Base-by-base conservation (phyloP, 257 asterid genomes). In the Penstemon newberryi region DNA sequence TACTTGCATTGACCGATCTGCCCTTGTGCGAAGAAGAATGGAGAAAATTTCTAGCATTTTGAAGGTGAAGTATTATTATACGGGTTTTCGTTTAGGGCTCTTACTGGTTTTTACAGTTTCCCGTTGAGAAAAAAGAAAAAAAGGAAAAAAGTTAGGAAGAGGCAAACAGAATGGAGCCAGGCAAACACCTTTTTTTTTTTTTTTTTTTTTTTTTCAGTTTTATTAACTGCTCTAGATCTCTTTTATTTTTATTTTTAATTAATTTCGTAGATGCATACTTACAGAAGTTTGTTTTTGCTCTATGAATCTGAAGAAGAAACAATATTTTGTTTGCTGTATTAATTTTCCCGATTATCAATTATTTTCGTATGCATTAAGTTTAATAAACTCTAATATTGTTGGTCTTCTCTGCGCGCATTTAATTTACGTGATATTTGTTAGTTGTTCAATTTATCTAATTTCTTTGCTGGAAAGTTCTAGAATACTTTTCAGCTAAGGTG, bases 141-240 rank as follows among this genome's bases (percentile, higher is more conserved):
- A 13, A 45, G 42, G 54, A 56, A 11, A 15, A 45, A 75, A 41
- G 44, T 43, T 72, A 47, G 73, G 77, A 68, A 54, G 78, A 79
- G 96, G 96, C 96, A 89, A 73, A 89, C 96, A 86, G 89, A 83
- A 78, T 67, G 91, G 94, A 83, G 94, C 94, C 96, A 89, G 96
- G 96, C 94, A 89, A 79, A 6, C 64, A 13, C 66, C 68, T 66
- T 54, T 61, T n/a, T 52, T 53, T 52, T 62, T 63, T 37, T 49
- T 4, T 60, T 9, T 73, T 66, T 18, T 13, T 63, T 63, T 72
- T 73, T 12, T 3, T 9, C 41, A 25, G 40, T 6, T 25, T 25
- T 25, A 25, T 25, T 25, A 25, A 25, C 36, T 65, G 8, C 42
- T 36, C 42, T 39, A 19, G 36, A 39, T 37, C 19, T 39, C 47